Percentiles rank a stretch among this genome's conserved stretches.
These are phyloP conservation scores for Blastobotrys capitulatus DNA, from an alignment of 1,139 yeast genomes.

Conservation along the genomic window DNA sequence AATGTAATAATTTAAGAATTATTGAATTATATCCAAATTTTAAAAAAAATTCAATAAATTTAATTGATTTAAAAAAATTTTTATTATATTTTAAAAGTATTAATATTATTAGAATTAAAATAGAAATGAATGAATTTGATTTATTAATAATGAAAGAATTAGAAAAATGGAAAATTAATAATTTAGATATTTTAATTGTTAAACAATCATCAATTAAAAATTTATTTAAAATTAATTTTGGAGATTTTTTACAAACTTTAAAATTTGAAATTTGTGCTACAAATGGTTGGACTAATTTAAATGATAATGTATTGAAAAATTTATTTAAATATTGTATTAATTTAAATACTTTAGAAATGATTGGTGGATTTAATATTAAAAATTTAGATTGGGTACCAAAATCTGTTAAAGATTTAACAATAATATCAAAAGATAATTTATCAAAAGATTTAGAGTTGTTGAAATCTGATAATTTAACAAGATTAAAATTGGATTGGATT, in stretches of 20 bases:
- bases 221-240: neutral
- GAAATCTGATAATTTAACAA: neutral
- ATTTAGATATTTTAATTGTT: neutral
- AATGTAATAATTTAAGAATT: conserved; percentile 5
- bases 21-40: conserved; percentile 1
- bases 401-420: neutral
- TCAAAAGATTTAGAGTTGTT: neutral
- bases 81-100: neutral
- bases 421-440: neutral
- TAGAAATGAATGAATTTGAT: neutral
- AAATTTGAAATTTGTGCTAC: neutral
- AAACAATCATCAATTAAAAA: neutral
- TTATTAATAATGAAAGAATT: neutral
- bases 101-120: neutral
- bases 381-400: conserved; percentile 1
- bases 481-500: neutral
- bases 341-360: neutral
- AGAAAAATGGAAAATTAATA: neutral
- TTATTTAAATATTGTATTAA: neutral
- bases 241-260: neutral
- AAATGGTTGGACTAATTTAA: neutral
- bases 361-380: neutral
- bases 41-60: neutral
- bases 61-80: neutral
- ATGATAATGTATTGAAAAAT: neutral